phyloP scores from a whole-genome alignment of 1,284 basidiomycete genomes.

The Cryptococcus sp. region DNA sequence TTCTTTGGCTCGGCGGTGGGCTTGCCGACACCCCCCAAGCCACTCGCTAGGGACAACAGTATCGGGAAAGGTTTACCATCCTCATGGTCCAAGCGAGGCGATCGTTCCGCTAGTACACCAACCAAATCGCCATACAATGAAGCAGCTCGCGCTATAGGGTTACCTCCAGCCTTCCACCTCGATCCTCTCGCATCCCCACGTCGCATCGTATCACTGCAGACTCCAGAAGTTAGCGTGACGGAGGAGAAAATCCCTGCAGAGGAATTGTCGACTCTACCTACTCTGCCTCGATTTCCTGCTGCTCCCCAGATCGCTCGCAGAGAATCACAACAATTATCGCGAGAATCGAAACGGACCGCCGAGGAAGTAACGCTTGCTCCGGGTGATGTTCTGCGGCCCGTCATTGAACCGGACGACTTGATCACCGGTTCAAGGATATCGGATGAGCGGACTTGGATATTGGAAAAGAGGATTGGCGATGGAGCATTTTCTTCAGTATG shows the following conservation, averaged over 20 bases:
- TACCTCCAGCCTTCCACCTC: background rate
- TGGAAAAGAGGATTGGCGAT: conserved; percentile 61
- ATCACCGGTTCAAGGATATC: background rate
- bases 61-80: conserved; percentile 16
- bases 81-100: conserved; percentile 1
- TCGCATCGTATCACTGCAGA: conserved; percentile 12
- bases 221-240: too few species aligned
- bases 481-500: conserved; percentile 75
- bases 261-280: conserved; percentile 8
- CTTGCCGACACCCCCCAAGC: conserved; percentile 33
- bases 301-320: background rate
- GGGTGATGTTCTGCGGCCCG: conserved; percentile 24
- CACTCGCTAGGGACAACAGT: conserved; percentile 11
- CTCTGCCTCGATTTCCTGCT: conserved; percentile 1
- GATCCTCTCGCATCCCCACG: background rate
- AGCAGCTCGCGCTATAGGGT: too few species aligned
- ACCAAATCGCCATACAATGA: background rate
- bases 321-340: conserved; percentile 18
- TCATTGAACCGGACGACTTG: background rate
- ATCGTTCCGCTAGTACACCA: conserved; percentile 13
- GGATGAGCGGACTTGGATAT: conserved; percentile 36
- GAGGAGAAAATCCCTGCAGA: too few species aligned
- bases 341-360: conserved; percentile 18
- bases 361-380: conserved; percentile 14
- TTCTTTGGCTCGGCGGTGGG: conserved; percentile 31